phyloP scores from a whole-genome alignment of 2,329 filamentous ascomycete species.

The Ramularia endophylla region DNA sequence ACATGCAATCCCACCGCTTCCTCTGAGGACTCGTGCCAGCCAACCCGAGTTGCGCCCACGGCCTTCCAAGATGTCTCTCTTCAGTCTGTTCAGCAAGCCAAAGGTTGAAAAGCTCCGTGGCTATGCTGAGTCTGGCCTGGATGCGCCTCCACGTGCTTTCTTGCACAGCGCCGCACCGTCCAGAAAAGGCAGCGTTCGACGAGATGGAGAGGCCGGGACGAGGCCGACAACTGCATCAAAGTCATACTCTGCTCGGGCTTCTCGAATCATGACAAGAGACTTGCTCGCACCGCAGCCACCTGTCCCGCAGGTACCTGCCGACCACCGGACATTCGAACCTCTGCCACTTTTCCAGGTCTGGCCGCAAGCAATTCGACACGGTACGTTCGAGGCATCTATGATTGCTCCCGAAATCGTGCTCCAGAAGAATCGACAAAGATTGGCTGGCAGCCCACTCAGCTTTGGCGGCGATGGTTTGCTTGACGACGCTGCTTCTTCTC shows the following conservation, averaged over 20 bases:
- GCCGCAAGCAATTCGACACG: slow-evolving; percentile 73
- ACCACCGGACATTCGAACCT: slow-evolving; percentile 33
- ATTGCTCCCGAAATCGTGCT: slow-evolving; percentile 56
- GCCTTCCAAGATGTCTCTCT: slow-evolving; percentile 41
- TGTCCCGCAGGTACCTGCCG: slow-evolving; percentile 8
- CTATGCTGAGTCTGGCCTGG: slow-evolving; percentile 39
- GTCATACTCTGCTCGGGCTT: neutral
- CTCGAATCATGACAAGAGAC: slow-evolving; percentile 1
- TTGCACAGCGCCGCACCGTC: slow-evolving; percentile 9
- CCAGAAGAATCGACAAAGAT: slow-evolving; percentile 17
- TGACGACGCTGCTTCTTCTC: no score
- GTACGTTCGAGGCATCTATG: slow-evolving; percentile 60
- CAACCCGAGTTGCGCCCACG: slow-evolving; percentile 14
- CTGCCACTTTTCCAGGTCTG: slow-evolving; percentile 84
- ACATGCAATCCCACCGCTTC: slow-evolving; percentile 17
- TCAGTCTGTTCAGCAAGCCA: slow-evolving; percentile 45
- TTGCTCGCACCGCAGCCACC: slow-evolving; percentile 6
- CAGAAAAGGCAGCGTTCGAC: neutral
- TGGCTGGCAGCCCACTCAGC: slow-evolving; percentile 4
- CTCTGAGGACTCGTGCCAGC: slow-evolving; percentile 11
- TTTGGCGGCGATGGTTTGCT: neutral
- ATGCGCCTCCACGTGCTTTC: slow-evolving; percentile 9
- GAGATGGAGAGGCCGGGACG: slow-evolving; percentile 5
- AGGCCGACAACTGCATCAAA: slow-evolving; percentile 13
- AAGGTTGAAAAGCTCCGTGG: slow-evolving; percentile 45